Evolutionary conservation across 2,329 filamentous ascomycete genomes (phyloP), one percentile per base, ranked within the genome.

Genomic region (Fusarium scirpi): DNA sequence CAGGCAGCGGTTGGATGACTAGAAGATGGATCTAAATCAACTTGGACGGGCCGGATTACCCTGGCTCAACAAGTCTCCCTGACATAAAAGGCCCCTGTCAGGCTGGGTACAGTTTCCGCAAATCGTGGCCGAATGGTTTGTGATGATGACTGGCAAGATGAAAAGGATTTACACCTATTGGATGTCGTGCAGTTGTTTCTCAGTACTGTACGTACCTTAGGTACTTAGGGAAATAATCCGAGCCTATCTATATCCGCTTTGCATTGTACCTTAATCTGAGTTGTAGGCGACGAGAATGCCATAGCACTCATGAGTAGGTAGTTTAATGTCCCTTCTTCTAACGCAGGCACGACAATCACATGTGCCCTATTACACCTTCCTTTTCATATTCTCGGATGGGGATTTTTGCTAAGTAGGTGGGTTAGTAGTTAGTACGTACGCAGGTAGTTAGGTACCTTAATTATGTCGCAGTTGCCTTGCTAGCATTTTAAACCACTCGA

Each of bases 11-110:
- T 57, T 71, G 69, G 60, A 30, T 41, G 30, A 47, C 47, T 58
- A 45, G 52, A 52, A 65, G 61, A 68, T 64, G 70, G 72, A 74
- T 74, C 72, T 74, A 58, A 73, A 73, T 73, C 72, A 70, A 63
- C 70, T 58, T 73, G 58, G 59, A 73, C 67, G 64, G 67, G 54
- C 65, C 64, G 52, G 66, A 68, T 49, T 13, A 61, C 69, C 72
- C 67, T 58, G 63, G 67, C 64, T 55, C 38, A 58, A 60, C 44
- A 44, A 55, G 56, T 55, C 46, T 49, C 58, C 63, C 58, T 70
- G 51, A 44, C 41, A 56, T 52, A 20, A 34, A 20, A 25, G 52
- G 68, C 58, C 68, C 67, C 49, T 66, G 63, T 70, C 41, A 44
- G 47, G 58, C 57, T 61, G 67, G 67, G 67, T 64, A 58, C 51